Conservation (phyloP, 2,329 filamentous ascomycete genomes). For the Aspergillus eucalypticola region DNA sequence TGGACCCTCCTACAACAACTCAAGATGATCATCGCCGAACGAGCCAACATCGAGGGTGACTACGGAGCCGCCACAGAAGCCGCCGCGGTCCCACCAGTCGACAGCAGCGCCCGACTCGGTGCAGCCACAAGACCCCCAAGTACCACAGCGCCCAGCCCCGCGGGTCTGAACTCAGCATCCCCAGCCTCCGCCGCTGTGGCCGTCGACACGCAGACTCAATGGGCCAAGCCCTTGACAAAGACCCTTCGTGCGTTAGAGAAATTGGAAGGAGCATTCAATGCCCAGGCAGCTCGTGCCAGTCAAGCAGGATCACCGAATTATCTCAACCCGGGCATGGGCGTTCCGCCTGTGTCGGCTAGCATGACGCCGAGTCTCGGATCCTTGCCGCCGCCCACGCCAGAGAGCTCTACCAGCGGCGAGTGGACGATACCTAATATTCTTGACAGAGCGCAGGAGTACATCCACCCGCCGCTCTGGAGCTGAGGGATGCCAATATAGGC, state of each 20-base stretch:
- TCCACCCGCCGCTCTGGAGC: conserved; percentile 49
- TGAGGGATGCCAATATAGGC: conserved; percentile 13
- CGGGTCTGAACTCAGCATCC: conserved; percentile 29
- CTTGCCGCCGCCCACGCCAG: conserved; percentile 48
- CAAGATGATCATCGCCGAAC: conserved; percentile 47
- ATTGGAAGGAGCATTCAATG: conserved; percentile 43
- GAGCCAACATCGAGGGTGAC: conserved; percentile 39
- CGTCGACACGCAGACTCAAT: conserved; percentile 44
- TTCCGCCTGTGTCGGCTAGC: conserved; percentile 21
- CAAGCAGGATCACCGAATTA: conserved; percentile 24
- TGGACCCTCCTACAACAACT: conserved; percentile 44
- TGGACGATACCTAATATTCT: conserved; percentile 49
- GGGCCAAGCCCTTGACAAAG: conserved; percentile 49
- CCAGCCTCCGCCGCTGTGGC: conserved; percentile 29
- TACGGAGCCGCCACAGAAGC: conserved; percentile 25
- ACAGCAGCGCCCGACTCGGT: conserved; percentile 18
- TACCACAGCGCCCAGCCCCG: conserved; percentile 28
- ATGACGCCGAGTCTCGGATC: conserved; percentile 40
- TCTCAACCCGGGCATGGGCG: conserved; percentile 20
- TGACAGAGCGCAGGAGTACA: conserved; percentile 50
- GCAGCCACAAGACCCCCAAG: conserved; percentile 30
- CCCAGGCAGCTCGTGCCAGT: conserved; percentile 22
- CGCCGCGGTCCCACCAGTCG: conserved; percentile 10
- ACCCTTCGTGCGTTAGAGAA: conserved; percentile 49
- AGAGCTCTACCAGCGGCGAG: conserved; percentile 49